Conservation (phyloP, 2,329 filamentous ascomycete species). For the Paraphoma chrysanthemicola region DNA sequence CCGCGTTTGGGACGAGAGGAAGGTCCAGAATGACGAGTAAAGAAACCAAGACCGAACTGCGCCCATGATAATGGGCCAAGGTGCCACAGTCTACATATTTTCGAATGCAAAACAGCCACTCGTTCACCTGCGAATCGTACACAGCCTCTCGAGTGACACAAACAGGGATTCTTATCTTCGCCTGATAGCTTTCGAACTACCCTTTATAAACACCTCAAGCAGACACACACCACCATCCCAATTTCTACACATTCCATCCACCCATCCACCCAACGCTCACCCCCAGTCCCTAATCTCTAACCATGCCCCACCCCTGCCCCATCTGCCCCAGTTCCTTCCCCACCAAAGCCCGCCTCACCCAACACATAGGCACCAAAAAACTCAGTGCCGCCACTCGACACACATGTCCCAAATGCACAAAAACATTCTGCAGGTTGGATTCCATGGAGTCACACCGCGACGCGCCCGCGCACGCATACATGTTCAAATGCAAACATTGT, state of each 20-base stretch:
- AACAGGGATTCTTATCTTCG: too few species aligned
- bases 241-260: too few species aligned
- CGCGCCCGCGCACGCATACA: background rate
- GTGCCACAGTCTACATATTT: too few species aligned
- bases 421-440: background rate
- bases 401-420: background rate
- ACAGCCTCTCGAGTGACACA: too few species aligned
- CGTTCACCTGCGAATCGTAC: background rate
- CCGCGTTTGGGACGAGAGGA: constrained; percentile 76
- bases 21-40: constrained; percentile 73
- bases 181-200: too few species aligned
- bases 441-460: background rate
- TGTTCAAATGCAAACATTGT: background rate
- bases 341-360: background rate
- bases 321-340: background rate
- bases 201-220: too few species aligned
- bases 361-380: background rate
- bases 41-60: too few species aligned
- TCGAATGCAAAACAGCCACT: background rate
- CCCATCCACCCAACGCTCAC: too few species aligned
- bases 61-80: too few species aligned
- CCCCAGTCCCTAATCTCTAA: too few species aligned
- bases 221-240: too few species aligned
- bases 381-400: background rate
- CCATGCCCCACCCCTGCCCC: background rate